Conservation (phyloP, 108 stramenopile genomes). For the Seminavis robusta region DNA sequence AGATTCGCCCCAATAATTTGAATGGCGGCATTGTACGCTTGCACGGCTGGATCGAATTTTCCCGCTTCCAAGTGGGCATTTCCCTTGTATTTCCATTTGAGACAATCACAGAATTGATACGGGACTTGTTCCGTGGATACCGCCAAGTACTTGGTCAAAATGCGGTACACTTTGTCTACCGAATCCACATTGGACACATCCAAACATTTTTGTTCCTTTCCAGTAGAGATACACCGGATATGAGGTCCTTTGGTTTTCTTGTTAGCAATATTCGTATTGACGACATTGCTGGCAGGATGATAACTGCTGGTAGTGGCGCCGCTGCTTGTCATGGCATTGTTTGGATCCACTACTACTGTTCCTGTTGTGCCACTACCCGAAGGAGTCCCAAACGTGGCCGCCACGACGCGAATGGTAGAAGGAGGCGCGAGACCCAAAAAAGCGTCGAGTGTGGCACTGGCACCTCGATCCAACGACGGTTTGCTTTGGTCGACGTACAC, state of each 20-base stretch:
- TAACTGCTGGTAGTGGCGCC: too few relatives aligned
- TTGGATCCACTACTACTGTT: constrained; percentile 53
- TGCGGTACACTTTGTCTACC: constrained; percentile 78
- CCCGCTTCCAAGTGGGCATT: constrained; percentile 62
- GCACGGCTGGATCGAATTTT: constrained; percentile 53
- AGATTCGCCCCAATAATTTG: background rate
- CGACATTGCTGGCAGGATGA: too few relatives aligned
- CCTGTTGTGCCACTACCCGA: too few relatives aligned
- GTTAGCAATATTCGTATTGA: too few relatives aligned
- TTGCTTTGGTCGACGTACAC: constrained; percentile 78
- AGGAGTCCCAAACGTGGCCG: too few relatives aligned
- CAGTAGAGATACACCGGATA: constrained; percentile 57
- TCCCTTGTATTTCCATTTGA: constrained; percentile 74
- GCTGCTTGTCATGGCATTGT: constrained; percentile 33
- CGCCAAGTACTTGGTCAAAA: constrained; percentile 72
- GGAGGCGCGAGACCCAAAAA: constrained; percentile 64
- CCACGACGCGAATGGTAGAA: constrained; percentile 32
- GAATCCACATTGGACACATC: constrained; percentile 74
- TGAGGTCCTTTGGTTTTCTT: constrained; percentile 58
- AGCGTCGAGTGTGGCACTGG: constrained; percentile 52
- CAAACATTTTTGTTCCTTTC: constrained; percentile 14
- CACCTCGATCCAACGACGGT: constrained; percentile 60
- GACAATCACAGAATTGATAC: constrained; percentile 63
- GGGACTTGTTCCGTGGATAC: constrained; percentile 55
- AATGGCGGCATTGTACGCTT: constrained; percentile 62